phyloP scores from a whole-genome alignment of 805 yeast genomes.

The Saccharomyces mikatae region DNA sequence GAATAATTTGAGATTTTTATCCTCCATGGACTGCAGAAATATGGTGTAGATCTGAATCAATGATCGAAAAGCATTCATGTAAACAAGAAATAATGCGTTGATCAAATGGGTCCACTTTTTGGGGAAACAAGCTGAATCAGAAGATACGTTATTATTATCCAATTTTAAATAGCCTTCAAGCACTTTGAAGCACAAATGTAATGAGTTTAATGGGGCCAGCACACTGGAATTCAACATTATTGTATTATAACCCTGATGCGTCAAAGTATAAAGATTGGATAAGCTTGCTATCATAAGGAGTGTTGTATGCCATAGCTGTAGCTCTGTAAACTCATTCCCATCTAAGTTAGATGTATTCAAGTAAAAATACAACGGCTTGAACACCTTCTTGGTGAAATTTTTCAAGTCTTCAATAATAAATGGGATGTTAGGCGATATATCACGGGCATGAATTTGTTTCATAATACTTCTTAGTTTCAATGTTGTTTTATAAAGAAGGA shows the following conservation, averaged over 20 bases:
- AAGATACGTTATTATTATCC: background rate
- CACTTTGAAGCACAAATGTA: constrained; percentile 1
- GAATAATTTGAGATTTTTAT: background rate
- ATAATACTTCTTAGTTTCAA: background rate
- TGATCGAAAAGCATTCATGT: background rate
- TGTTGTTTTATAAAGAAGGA: constrained; percentile 1
- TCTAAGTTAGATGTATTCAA: background rate
- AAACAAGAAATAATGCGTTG: background rate
- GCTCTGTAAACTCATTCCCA: background rate
- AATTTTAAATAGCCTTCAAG: constrained; percentile 1
- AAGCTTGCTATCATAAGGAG: background rate
- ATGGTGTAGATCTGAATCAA: background rate
- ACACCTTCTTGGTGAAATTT: background rate
- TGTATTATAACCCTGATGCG: background rate
- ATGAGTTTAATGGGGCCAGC: background rate
- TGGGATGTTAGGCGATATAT: background rate
- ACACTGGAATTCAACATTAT: background rate
- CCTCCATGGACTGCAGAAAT: background rate
- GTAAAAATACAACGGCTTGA: background rate
- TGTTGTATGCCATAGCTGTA: background rate
- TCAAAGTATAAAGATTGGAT: background rate
- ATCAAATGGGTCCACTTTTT: background rate
- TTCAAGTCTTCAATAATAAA: background rate
- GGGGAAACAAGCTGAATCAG: background rate
- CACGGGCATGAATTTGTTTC: background rate